These are phyloP conservation scores for Trametes pubescens DNA, from an alignment of 1,284 basidiomycete species.

Conservation along the genomic window DNA sequence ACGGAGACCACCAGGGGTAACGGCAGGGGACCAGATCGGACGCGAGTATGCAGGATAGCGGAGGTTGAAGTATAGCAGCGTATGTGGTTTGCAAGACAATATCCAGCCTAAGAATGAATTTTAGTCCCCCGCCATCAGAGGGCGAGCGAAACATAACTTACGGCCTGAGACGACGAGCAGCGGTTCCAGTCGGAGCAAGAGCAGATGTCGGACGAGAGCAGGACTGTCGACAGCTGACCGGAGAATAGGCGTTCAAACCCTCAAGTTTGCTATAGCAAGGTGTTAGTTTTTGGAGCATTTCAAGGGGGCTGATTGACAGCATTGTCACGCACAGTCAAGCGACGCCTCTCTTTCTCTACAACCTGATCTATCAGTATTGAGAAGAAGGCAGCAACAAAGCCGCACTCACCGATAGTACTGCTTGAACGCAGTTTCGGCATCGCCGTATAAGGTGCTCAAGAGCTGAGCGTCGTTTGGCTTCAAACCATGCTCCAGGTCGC, in stretches of 20 bases:
- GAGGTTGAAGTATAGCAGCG: neutral
- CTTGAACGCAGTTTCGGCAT: constrained; percentile 15
- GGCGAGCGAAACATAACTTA: neutral
- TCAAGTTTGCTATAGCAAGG: no score
- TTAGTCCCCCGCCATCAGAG: neutral
- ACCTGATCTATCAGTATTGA: neutral
- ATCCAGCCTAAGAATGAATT: neutral
- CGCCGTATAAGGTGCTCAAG: constrained; percentile 7
- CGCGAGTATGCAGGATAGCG: no score
- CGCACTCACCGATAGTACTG: constrained; percentile 2
- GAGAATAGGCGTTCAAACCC: no score
- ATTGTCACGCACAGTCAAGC: neutral
- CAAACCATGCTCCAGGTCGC: neutral
- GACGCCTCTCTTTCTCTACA: neutral
- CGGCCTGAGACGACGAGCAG: neutral
- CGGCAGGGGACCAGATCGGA: no score
- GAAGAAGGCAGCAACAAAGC: no score
- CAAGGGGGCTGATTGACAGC: neutral
- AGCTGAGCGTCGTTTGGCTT: neutral
- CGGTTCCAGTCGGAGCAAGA: no score
- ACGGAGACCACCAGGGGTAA: no score
- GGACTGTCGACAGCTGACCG: no score
- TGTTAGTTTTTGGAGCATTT: no score
- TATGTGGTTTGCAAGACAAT: neutral
- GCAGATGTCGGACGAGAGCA: no score